A percentile compares a stretch with the other conserved stretches of the same genome.
Conservation (phyloP, 2,329 filamentous ascomycete species). For the Aspergillus awamori region DNA sequence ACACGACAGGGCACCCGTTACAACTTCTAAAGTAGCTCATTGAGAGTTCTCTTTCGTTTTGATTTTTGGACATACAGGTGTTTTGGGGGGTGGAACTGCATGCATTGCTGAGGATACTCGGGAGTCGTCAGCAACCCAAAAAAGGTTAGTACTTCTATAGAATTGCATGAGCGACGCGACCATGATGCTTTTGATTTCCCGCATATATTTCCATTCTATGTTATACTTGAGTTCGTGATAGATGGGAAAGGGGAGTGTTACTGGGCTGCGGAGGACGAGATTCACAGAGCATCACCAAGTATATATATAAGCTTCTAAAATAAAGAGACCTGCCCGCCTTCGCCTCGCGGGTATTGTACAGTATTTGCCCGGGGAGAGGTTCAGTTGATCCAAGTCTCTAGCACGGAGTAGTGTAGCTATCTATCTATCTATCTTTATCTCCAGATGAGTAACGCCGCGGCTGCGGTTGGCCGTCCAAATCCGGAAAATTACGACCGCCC, state of each 20-base stretch:
- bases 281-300: too few species aligned
- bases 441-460: constrained; percentile 13
- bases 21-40: constrained; percentile 38
- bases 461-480: constrained; percentile 14
- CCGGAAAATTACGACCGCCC: constrained; percentile 12
- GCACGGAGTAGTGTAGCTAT: too few species aligned
- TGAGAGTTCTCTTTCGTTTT: neutral
- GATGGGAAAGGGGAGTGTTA: neutral
- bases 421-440: neutral
- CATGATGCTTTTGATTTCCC: constrained; percentile 20
- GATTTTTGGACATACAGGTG: constrained; percentile 10
- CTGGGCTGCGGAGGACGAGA: neutral
- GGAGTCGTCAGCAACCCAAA: constrained; percentile 11
- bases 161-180: constrained; percentile 26
- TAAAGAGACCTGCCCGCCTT: too few species aligned
- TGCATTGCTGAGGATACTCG: constrained; percentile 13
- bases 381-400: too few species aligned
- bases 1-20: constrained; percentile 56
- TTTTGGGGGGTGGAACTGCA: neutral
- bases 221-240: constrained; percentile 1
- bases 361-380: too few species aligned
- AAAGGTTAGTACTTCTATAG: constrained; percentile 19
- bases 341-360: too few species aligned
- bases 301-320: too few species aligned
- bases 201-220: constrained; percentile 2